Evolutionary conservation across 805 yeast genomes (phyloP).

Genomic region (Cyberlindnera euphorbiiphila): DNA sequence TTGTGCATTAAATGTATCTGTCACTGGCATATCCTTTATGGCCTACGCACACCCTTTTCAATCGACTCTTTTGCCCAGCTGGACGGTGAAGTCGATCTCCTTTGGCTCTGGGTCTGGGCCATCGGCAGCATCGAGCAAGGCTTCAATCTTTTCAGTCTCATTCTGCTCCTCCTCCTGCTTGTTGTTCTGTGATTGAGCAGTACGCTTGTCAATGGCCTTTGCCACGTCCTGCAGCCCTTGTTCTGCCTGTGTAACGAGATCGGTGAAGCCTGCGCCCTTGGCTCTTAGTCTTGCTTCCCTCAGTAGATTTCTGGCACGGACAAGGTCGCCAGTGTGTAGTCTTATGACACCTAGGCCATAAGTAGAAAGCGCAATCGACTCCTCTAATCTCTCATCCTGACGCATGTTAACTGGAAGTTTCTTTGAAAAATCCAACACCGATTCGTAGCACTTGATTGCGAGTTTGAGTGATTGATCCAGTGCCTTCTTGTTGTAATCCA

Average conservation of each 20-base stretch:
- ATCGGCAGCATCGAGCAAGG: conserved; percentile 7
- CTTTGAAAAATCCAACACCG: conserved; percentile 40
- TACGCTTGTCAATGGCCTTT: conserved; percentile 10
- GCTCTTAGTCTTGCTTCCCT: conserved; percentile 71
- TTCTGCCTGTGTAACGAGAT: conserved; percentile 61
- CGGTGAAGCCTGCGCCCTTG: conserved; percentile 58
- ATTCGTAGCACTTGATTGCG: conserved; percentile 39
- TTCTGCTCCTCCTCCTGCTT: conserved; percentile 5
- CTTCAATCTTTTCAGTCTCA: conserved; percentile 18
- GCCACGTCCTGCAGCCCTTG: conserved; percentile 56
- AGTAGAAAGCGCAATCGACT: conserved; percentile 73
- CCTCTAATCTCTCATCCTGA: conserved; percentile 44
- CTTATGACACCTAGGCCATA: conserved; percentile 83
- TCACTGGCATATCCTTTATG: background rate
- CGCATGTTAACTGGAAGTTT: conserved; percentile 34
- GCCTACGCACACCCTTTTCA: background rate
- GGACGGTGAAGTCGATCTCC: conserved; percentile 12
- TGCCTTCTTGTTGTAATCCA: conserved; percentile 20
- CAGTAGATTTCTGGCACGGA: conserved; percentile 55
- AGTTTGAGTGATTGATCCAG: conserved; percentile 31
- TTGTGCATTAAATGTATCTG: no score
- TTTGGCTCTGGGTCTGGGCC: conserved; percentile 3
- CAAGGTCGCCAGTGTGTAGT: conserved; percentile 53
- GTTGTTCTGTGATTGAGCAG: conserved; percentile 15
- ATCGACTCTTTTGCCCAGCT: conserved; percentile 8